Conservation (phyloP, 2,329 filamentous ascomycete species). For the Colletotrichum liaoningense region DNA sequence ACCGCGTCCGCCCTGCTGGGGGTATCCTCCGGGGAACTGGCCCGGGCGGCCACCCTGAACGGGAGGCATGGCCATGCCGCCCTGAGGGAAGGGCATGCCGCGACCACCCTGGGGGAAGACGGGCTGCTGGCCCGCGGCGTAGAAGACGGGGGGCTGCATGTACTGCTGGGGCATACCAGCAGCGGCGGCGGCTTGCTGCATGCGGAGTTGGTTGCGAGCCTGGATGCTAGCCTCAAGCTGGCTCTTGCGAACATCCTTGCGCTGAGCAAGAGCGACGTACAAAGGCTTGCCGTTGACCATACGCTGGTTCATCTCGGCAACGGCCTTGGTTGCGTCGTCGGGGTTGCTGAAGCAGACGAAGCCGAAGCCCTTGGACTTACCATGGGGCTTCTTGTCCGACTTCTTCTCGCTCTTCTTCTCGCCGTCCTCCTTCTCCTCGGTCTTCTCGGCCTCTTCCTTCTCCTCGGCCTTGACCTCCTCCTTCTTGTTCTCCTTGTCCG, state of each 20-base stretch:
- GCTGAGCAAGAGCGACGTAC: slow-evolving; percentile 97
- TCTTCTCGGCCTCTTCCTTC: slow-evolving; percentile 58
- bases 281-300: slow-evolving; percentile 98
- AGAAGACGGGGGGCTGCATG: slow-evolving; percentile 94
- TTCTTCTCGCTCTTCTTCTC: slow-evolving; percentile 72
- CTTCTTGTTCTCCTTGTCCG: slow-evolving; percentile 61
- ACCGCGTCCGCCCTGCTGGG: slow-evolving; percentile 88
- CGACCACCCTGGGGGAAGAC: slow-evolving; percentile 74
- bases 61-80: slow-evolving; percentile 73
- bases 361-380: slow-evolving; percentile 99
- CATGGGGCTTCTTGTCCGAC: slow-evolving; percentile 73
- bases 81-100: slow-evolving; percentile 75
- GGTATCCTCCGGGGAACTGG: slow-evolving; percentile 86
- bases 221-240: slow-evolving; percentile 99
- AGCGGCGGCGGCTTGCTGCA: slow-evolving; percentile 95
- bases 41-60: slow-evolving; percentile 85
- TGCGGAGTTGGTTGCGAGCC: slow-evolving; percentile 96
- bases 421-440: slow-evolving; percentile 60
- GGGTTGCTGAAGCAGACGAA: slow-evolving; percentile 99
- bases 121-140: slow-evolving; percentile 84
- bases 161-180: slow-evolving; percentile 88
- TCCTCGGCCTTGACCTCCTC: slow-evolving; percentile 50
- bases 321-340: slow-evolving; percentile 98
- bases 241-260: slow-evolving; percentile 99
- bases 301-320: slow-evolving; percentile 99